These are phyloP conservation scores for Cerioporus squamosus DNA, from an alignment of 1,284 basidiomycete species.

Conservation along the genomic window DNA sequence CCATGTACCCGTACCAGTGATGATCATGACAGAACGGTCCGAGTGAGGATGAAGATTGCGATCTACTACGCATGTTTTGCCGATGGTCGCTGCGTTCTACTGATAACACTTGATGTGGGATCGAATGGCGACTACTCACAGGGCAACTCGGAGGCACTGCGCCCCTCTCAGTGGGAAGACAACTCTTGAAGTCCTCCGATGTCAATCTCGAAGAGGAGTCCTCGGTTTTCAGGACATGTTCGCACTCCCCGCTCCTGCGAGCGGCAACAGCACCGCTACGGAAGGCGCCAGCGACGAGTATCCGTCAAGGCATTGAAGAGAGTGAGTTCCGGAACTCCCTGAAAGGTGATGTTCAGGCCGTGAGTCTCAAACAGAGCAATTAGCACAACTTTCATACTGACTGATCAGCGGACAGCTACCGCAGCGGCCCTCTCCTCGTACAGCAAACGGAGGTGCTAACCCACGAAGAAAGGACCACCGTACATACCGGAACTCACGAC, in stretches of 20 bases:
- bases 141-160: too few species aligned
- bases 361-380: conserved; percentile 10
- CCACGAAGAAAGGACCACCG: conserved; percentile 10
- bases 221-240: conserved; percentile 35
- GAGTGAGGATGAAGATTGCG: too few species aligned
- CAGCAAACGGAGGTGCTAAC: neutral
- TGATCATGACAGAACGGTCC: too few species aligned
- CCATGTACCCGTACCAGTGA: too few species aligned
- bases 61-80: too few species aligned
- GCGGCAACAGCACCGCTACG: neutral
- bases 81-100: too few species aligned
- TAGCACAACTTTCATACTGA: too few species aligned
- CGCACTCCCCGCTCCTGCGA: conserved; percentile 19
- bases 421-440: too few species aligned
- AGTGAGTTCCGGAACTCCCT: conserved; percentile 17
- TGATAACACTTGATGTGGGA: too few species aligned
- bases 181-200: conserved; percentile 35
- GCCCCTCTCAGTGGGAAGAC: conserved; percentile 28
- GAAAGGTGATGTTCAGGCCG: conserved; percentile 13
- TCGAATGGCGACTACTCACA: too few species aligned
- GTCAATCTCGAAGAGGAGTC: conserved; percentile 32
- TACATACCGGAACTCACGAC: conserved; percentile 16
- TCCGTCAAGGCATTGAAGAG: conserved; percentile 14
- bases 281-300: conserved; percentile 18
- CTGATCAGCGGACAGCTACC: neutral